These are phyloP conservation scores for Pseudisothecium myosuroides DNA, from an alignment of 225 moss, liverwort and hornwort species.

Conservation along the genomic window DNA sequence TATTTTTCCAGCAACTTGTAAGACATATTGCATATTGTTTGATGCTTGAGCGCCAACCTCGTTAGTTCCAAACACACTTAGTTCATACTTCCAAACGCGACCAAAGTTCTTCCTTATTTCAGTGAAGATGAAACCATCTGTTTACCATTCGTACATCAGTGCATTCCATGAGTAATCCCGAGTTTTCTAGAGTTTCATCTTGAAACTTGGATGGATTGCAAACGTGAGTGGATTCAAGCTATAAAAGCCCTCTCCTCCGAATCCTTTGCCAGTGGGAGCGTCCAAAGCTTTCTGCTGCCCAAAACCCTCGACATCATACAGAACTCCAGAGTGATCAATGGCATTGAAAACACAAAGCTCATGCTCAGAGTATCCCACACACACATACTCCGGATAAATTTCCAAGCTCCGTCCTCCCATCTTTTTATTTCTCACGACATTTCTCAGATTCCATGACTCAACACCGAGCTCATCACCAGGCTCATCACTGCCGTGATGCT, in stretches of 20 bases:
- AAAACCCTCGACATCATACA: neutral
- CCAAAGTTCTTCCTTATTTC: neutral
- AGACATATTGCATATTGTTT: neutral
- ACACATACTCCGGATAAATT: slow-evolving; percentile 8
- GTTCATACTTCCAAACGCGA: neutral
- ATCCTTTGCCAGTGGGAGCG: neutral
- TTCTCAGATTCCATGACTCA: neutral
- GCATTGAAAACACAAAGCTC: slow-evolving; percentile 5
- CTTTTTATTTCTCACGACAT: neutral
- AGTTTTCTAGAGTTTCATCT: neutral
- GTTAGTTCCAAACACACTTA: neutral
- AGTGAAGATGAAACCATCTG: no score
- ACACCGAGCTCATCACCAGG: neutral
- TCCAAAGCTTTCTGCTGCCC: neutral
- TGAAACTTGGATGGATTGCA: neutral
- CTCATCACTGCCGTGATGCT: neutral
- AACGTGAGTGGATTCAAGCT: slow-evolving; percentile 3
- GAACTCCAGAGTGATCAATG: slow-evolving; percentile 4
- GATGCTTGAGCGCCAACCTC: neutral
- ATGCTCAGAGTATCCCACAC: neutral
- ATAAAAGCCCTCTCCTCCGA: neutral
- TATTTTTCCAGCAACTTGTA: neutral
- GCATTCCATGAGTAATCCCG: no score
- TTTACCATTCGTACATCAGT: no score
- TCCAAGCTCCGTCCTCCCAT: slow-evolving; percentile 1